Conservation (phyloP, 177 flowering plant genomes). For the Vitis hybrid region DNA sequence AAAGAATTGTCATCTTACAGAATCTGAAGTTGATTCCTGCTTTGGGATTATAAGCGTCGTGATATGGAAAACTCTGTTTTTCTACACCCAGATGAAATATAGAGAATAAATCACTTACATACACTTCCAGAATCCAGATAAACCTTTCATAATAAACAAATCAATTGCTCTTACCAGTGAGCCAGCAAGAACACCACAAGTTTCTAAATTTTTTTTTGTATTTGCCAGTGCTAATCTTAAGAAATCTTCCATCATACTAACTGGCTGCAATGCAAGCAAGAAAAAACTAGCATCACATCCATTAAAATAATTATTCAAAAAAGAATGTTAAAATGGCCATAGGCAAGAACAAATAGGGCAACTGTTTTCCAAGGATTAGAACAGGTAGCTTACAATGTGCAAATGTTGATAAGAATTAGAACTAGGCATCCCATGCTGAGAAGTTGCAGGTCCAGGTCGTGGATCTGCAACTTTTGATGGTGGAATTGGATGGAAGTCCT, state of each 20-base stretch:
- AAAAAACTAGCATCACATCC: conserved; percentile 10
- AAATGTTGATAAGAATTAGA: conserved; percentile 69
- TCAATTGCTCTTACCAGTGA: conserved; percentile 62
- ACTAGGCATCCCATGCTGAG: conserved; percentile 38
- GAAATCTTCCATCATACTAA: conserved; percentile 81
- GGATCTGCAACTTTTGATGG: conserved; percentile 98
- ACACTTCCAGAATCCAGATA: not conserved
- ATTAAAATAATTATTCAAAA: not conserved
- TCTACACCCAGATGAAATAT: conserved; percentile 48
- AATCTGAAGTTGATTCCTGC: conserved; percentile 98
- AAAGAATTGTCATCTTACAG: conserved; percentile 46
- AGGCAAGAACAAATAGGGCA: not conserved
- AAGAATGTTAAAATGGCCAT: not conserved
- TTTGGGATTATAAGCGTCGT: conserved; percentile 88
- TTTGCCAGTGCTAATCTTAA: conserved; percentile 76
- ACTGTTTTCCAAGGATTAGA: not conserved
- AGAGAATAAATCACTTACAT: conserved; percentile 2
- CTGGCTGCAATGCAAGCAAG: conserved; percentile 52
- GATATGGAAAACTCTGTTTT: conserved; percentile 81
- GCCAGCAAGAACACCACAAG: conserved; percentile 97
- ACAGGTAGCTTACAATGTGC: conserved; percentile 62
- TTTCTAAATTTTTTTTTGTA: conserved; percentile 81
- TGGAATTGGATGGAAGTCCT: conserved; percentile 54
- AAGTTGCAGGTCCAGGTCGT: conserved; percentile 84
- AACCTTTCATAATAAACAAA: not conserved